phyloP scores from a whole-genome alignment of 306 rosid genomes.

The Fragaria ananassa region DNA sequence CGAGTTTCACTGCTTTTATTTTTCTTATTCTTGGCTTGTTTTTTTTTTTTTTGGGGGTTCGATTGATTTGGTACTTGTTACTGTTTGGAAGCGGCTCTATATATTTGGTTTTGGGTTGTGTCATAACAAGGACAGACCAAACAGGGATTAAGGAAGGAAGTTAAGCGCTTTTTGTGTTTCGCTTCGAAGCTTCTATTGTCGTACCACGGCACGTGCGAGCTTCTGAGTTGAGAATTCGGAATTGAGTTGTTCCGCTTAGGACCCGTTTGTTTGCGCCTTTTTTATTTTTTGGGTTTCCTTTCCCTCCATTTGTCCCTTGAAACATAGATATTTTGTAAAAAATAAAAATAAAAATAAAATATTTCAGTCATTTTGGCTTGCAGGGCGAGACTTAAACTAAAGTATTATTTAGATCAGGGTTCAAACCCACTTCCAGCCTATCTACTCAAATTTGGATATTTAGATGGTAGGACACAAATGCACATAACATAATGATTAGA shows the following conservation, averaged over 20 bases:
- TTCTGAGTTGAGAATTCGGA: background rate
- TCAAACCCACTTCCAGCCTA: background rate
- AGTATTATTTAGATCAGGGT: background rate
- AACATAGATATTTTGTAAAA: background rate
- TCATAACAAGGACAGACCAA: background rate
- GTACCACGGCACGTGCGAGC: background rate
- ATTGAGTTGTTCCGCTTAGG: background rate
- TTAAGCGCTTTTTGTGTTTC: background rate
- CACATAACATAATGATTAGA: background rate
- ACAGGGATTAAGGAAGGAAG: background rate
- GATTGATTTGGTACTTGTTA: background rate
- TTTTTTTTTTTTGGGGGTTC: background rate
- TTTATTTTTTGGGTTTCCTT: background rate
- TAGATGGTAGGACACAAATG: background rate
- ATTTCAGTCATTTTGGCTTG: too few species aligned
- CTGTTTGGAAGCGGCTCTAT: background rate
- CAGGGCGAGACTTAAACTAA: too few species aligned
- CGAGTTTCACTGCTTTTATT: background rate
- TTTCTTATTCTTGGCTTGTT: background rate
- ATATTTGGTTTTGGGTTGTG: background rate
- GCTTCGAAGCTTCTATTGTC: background rate
- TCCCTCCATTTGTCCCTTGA: background rate
- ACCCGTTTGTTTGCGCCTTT: slow-evolving; percentile 3
- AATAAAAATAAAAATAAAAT: too few species aligned
- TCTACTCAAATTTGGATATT: background rate